phyloP scores from a whole-genome alignment of 2,329 filamentous ascomycete genomes.

The Hypomyces rosellus region DNA sequence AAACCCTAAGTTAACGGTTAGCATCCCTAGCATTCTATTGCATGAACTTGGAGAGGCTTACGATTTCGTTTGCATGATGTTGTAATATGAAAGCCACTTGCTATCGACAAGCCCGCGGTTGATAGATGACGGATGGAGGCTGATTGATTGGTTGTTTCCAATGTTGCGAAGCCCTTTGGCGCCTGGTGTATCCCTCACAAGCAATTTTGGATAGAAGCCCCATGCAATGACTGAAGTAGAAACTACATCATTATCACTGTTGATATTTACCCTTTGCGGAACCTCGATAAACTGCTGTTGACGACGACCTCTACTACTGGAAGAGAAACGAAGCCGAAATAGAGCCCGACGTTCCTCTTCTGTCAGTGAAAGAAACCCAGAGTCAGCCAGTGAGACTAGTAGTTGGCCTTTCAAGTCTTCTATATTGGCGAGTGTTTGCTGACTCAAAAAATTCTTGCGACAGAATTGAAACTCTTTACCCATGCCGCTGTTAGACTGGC shows the following conservation, averaged over 20 bases:
- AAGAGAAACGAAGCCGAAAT: slow-evolving; percentile 59
- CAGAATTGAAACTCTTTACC: slow-evolving; percentile 84
- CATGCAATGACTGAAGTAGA: slow-evolving; percentile 80
- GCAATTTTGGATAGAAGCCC: slow-evolving; percentile 92
- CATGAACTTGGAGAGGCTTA: slow-evolving; percentile 33
- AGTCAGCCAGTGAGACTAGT: slow-evolving; percentile 75
- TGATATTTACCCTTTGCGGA: slow-evolving; percentile 65
- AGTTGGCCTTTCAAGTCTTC: slow-evolving; percentile 95
- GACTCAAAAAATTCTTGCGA: slow-evolving; percentile 85
- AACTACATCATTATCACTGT: slow-evolving; percentile 75
- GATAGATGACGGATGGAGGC: slow-evolving; percentile 79
- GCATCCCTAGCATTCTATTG: background rate
- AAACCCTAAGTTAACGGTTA: slow-evolving; percentile 48
- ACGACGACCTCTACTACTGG: slow-evolving; percentile 44
- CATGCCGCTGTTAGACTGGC: slow-evolving; percentile 53
- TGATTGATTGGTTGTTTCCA: slow-evolving; percentile 86
- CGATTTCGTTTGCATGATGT: slow-evolving; percentile 91
- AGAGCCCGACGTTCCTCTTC: slow-evolving; percentile 65
- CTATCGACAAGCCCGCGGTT: slow-evolving; percentile 66
- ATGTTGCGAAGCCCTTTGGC: slow-evolving; percentile 83
- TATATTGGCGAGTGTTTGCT: slow-evolving; percentile 84
- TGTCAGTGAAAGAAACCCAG: slow-evolving; percentile 72
- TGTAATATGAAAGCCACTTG: slow-evolving; percentile 88
- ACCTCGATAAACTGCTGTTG: slow-evolving; percentile 76
- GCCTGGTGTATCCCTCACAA: slow-evolving; percentile 64